A percentile compares a stretch with the other conserved stretches of the same genome.
phyloP scores from a whole-genome alignment of 352 stramenopile species.

The Phytophthora ramorum region DNA sequence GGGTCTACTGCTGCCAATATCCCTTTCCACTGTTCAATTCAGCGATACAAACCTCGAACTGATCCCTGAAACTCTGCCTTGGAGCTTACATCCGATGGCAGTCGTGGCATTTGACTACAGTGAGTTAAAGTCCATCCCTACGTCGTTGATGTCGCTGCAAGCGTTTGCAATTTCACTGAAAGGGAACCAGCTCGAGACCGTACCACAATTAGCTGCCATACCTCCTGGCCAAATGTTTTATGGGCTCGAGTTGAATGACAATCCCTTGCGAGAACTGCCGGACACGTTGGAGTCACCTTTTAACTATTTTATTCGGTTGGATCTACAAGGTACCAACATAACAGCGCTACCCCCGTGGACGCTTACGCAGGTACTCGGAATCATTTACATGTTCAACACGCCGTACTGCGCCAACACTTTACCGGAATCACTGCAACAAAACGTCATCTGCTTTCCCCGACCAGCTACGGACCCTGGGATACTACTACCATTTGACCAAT shows the following conservation, averaged over 20 bases:
- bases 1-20: background rate
- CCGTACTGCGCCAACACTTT: background rate
- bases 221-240: background rate
- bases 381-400: conserved; percentile 11
- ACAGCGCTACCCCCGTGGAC: conserved; percentile 7
- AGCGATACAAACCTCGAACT: background rate
- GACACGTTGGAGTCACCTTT: background rate
- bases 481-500: background rate
- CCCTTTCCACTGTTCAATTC: background rate
- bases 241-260: background rate
- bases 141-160: conserved; percentile 2
- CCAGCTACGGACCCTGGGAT: background rate
- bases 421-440: background rate
- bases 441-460: background rate
- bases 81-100: conserved; percentile 5
- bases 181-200: background rate
- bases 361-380: background rate
- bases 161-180: conserved; percentile 6
- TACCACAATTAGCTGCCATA: background rate
- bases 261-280: conserved; percentile 2
- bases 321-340: conserved; percentile 10
- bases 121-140: background rate
- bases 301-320: conserved; percentile 1
- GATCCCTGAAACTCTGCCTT: background rate
- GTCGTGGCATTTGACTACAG: conserved; percentile 11